phyloP scores from a whole-genome alignment of 2,329 filamentous ascomycete species.

The Clarireedia sp. region DNA sequence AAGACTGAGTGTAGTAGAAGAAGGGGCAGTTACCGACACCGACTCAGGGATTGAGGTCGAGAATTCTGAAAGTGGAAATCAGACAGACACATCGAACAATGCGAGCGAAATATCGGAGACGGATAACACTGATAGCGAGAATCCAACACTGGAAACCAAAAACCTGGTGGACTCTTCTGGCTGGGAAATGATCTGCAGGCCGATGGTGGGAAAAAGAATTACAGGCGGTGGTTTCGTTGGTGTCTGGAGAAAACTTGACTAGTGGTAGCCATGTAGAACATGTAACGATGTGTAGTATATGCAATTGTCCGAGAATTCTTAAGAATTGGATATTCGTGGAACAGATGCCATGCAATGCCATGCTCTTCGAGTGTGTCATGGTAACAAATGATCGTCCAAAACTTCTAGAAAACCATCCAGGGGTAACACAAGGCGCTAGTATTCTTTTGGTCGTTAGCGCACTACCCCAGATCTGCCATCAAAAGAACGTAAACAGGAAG shows the following conservation, averaged over 20 bases:
- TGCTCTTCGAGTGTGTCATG: not conserved
- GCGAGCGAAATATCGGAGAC: too few relatives aligned
- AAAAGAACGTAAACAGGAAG: not conserved
- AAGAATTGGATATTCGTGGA: not conserved
- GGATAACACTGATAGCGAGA: too few relatives aligned
- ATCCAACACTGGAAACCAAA: not conserved
- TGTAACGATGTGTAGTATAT: not conserved
- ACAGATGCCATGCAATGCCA: not conserved
- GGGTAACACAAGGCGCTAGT: not conserved
- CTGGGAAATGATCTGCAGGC: slow-evolving; percentile 42
- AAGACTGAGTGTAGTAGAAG: not conserved
- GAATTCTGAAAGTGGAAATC: not conserved
- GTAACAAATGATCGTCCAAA: too few relatives aligned
- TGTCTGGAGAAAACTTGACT: slow-evolving; percentile 30
- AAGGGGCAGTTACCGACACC: not conserved
- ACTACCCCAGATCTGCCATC: slow-evolving; percentile 9
- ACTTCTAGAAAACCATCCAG: not conserved
- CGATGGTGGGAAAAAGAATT: slow-evolving; percentile 40
- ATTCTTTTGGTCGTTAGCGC: not conserved
- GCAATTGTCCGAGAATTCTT: not conserved
- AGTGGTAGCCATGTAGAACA: not conserved
- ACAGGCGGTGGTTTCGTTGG: slow-evolving; percentile 45
- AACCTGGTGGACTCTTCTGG: slow-evolving; percentile 16
- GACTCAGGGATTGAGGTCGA: not conserved
- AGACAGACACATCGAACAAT: too few relatives aligned